Conservation (phyloP, 306 rosid genomes). For the Hippophae rhamnoides region DNA sequence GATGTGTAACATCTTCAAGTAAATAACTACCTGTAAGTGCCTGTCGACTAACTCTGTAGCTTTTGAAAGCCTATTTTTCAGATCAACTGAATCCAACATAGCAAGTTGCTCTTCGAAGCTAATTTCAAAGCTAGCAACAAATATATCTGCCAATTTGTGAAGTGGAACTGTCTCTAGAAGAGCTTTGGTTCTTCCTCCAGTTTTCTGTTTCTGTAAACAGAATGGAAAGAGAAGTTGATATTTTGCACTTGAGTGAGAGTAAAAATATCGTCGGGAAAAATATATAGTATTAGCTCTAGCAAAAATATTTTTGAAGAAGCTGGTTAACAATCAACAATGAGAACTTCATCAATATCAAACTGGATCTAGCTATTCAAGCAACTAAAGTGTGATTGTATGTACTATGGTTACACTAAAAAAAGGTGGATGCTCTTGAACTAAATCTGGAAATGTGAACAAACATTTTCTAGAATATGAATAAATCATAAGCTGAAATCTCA, state of each 20-base stretch:
- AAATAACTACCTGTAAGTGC: conserved; percentile 72
- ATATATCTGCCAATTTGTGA: conserved; percentile 94
- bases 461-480: not conserved
- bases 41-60: conserved; percentile 94
- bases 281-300: not conserved
- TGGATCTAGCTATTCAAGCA: not conserved
- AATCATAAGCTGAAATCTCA: not conserved
- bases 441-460: not conserved
- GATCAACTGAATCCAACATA: conserved; percentile 92
- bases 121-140: conserved; percentile 98
- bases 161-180: conserved; percentile 96
- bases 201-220: conserved; percentile 74
- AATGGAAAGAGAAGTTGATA: conserved; percentile 20
- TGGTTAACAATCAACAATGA: not conserved
- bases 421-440: conserved; percentile 6
- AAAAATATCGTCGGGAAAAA: not conserved
- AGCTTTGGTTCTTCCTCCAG: conserved; percentile 91
- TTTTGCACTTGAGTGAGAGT: not conserved
- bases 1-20: conserved; percentile 7
- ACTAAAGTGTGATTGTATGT: too few species aligned
- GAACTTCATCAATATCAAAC: not conserved
- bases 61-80: conserved; percentile 88
- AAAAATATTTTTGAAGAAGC: not conserved
- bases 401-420: not conserved
- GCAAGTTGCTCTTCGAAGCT: conserved; percentile 93